Base-by-base conservation (phyloP, 163 green algal species). In the Chloromonas sp. region DNA sequence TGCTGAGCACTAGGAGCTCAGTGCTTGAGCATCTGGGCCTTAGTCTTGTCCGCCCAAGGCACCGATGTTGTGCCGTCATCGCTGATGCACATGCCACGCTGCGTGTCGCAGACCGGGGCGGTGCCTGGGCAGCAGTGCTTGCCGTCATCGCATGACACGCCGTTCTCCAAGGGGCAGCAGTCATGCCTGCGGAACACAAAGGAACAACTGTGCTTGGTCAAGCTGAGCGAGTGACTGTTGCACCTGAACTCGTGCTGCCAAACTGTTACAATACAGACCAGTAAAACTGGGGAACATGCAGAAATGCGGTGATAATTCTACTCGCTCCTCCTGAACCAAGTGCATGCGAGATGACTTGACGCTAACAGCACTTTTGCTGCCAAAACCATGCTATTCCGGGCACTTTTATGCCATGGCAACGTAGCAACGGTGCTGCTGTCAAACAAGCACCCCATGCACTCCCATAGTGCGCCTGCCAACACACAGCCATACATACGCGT, bases 81-180 rank as follows among this genome's bases (percentile, higher is more conserved):
- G 58, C 83, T 85, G 2, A 77, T 79, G 84, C 90, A 93, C 3
- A 66, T 62, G 60, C 87, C 87, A 1, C 71, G 36, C 14, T 88
- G 76, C 0, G 86, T 88, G 87, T 94, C 84, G 80, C 92, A 95
- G 5, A 95, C 84, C 0, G 92, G 92, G 59, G 86, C 85, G 60
- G 91, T 84, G n/a, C 80, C 62, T 2, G 92, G 92, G 89, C 92
- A 96, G 91, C 93, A 96, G 88, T 96, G 93, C 81, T 87, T 74
- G 57, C 95, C 89, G 90, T 96, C 93, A 58, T 88, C 78, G 85
- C 92, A 95, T 77, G 88, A 91, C 71, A 90, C 89, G 60, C 87
- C 92, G 66, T 88, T 71, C 1, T 83, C 81, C 62, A 93, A 78
- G 1, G 91, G 92, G 91, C 92, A 95, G 89, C 92, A 95, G 71